Conservation (phyloP, 2,329 filamentous ascomycete genomes). For the Orbilia javanica region DNA sequence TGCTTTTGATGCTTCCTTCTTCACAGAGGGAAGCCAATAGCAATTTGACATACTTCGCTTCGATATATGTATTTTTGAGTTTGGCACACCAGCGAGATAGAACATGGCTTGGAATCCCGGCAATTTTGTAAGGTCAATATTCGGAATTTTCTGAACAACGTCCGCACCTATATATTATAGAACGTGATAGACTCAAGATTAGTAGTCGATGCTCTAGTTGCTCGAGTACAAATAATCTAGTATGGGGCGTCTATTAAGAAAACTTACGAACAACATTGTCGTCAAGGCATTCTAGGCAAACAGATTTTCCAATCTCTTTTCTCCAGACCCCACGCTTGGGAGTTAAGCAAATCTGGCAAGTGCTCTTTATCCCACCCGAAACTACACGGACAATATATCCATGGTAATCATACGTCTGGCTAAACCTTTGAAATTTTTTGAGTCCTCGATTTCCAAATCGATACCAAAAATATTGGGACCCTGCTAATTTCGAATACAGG, state of each 20-base stretch:
- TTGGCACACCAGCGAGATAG: neutral
- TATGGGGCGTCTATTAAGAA: no score
- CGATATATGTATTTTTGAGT: neutral
- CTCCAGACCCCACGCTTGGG: neutral
- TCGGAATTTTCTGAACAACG: neutral
- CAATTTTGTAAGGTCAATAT: neutral
- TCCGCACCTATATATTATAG: neutral
- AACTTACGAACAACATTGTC: slow-evolving; percentile 44
- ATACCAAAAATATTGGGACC: slow-evolving; percentile 47
- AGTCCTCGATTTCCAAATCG: slow-evolving; percentile 4
- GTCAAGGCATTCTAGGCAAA: slow-evolving; percentile 23
- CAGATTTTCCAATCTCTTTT: neutral
- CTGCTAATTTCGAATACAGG: slow-evolving; percentile 1
- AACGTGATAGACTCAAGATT: neutral
- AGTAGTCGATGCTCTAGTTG: neutral
- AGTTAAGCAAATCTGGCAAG: slow-evolving; percentile 39
- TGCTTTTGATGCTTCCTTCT: slow-evolving; percentile 1
- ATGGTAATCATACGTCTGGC: slow-evolving; percentile 26
- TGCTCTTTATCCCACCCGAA: slow-evolving; percentile 9
- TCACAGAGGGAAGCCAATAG: slow-evolving; percentile 31
- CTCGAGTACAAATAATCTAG: neutral
- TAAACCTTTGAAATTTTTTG: slow-evolving; percentile 14
- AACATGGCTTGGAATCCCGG: neutral
- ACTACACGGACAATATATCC: slow-evolving; percentile 22
- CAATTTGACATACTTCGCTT: neutral